Evolutionary conservation across 305 asterid species (phyloP).

Genomic region (Fraxinus nigra): DNA sequence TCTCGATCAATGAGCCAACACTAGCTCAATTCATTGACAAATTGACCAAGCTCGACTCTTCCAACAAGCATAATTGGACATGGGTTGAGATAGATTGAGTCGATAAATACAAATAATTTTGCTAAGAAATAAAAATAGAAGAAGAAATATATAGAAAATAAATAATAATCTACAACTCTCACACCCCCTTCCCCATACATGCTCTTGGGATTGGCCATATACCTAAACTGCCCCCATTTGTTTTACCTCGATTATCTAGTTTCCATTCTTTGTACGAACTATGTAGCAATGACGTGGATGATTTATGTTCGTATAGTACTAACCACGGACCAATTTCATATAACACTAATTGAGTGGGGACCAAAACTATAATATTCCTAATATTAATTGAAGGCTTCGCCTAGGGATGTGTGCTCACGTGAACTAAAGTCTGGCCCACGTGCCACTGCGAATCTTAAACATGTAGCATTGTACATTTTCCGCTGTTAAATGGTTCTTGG

Average conservation of each 20-base stretch:
- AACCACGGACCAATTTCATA: background rate
- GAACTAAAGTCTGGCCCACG: conserved; percentile 30
- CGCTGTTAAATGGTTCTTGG: conserved; percentile 22
- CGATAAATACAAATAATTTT: background rate
- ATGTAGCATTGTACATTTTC: background rate
- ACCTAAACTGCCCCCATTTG: background rate
- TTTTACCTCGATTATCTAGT: background rate
- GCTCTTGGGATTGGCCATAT: background rate
- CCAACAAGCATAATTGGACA: background rate
- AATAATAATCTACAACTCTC: background rate
- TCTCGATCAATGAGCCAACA: background rate
- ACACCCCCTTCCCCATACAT: background rate
- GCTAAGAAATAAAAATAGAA: background rate
- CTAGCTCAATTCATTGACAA: background rate
- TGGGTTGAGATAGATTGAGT: background rate
- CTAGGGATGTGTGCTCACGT: conserved; percentile 41
- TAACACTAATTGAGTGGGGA: background rate
- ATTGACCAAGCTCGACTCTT: background rate
- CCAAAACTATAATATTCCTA: background rate
- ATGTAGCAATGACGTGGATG: background rate
- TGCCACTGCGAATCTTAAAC: conserved; percentile 14
- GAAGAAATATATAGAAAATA: background rate
- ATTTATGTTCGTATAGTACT: background rate
- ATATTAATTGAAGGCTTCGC: conserved; percentile 17
- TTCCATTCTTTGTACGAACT: background rate